Conservation (phyloP, 2,329 filamentous ascomycete species). For the Aspergillus puulaauensis region DNA sequence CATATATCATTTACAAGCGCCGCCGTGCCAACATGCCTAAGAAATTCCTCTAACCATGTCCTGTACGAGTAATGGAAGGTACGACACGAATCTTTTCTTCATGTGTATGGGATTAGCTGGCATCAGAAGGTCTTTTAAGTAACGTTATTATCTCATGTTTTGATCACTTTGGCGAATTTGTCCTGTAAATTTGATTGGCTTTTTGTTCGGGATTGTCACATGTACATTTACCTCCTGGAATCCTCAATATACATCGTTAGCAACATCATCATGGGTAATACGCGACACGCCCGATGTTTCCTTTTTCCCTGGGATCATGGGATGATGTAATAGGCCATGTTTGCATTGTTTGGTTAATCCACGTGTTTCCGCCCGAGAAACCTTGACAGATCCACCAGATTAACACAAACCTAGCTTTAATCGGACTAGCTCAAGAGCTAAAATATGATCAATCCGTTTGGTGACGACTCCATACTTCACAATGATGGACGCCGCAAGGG, state of each 20-base stretch:
- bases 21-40: conserved; percentile 75
- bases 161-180: neutral
- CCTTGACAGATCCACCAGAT: conserved; percentile 1
- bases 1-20: conserved; percentile 77
- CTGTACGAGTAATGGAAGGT: conserved; percentile 5
- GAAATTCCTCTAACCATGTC: conserved; percentile 71
- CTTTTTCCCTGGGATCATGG: neutral
- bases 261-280: neutral
- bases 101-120: neutral
- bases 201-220: neutral
- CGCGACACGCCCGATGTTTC: neutral
- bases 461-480: neutral
- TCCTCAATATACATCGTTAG: neutral
- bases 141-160: neutral
- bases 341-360: conserved; percentile 4
- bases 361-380: conserved; percentile 1
- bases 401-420: neutral
- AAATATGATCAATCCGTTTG: conserved; percentile 5
- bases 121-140: neutral
- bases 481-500: neutral
- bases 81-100: conserved; percentile 2
- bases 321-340: conserved; percentile 2
- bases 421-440: neutral
- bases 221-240: conserved; percentile 3
- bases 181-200: neutral